These are phyloP conservation scores for Salix udensis DNA, from an alignment of 345 rosid genomes.

Conservation along the genomic window DNA sequence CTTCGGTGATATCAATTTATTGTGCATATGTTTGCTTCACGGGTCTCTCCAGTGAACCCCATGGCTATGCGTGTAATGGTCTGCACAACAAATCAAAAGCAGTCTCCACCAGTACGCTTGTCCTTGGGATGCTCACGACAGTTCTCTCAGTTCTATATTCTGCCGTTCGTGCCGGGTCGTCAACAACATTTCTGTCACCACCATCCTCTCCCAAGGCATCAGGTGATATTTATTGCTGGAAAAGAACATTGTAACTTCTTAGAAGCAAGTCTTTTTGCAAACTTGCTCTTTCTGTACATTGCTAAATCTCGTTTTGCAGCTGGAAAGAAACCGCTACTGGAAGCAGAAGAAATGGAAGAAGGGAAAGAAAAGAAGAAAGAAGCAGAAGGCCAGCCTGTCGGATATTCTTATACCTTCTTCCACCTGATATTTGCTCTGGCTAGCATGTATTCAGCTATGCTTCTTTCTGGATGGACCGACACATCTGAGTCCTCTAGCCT, in stretches of 20 bases:
- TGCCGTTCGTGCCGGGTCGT: conserved; percentile 93
- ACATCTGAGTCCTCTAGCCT: conserved; percentile 68
- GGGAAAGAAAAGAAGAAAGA: conserved; percentile 57
- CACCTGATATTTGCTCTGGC: conserved; percentile 90
- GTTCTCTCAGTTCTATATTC: conserved; percentile 85
- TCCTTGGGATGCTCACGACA: conserved; percentile 90
- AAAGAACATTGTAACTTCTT: too few species aligned
- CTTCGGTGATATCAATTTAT: conserved; percentile 81
- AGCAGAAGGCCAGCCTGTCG: conserved; percentile 62
- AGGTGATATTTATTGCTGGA: conserved; percentile 36
- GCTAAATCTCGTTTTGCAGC: conserved; percentile 36
- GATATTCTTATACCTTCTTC: conserved; percentile 84
- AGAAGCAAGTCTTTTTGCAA: not conserved
- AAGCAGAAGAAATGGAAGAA: conserved; percentile 58
- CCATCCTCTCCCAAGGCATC: conserved; percentile 78
- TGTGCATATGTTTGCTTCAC: conserved; percentile 96
- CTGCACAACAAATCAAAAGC: conserved; percentile 71
- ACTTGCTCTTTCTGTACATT: not conserved
- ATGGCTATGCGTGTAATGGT: conserved; percentile 83
- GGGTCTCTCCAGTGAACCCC: conserved; percentile 98
- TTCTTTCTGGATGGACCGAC: conserved; percentile 90
- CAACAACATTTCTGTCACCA: conserved; percentile 75
- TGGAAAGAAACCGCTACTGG: conserved; percentile 60
- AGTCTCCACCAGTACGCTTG: conserved; percentile 67
- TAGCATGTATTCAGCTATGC: conserved; percentile 98